phyloP scores from a whole-genome alignment of 257 asterid genomes.

The Handroanthus guayacan region DNA sequence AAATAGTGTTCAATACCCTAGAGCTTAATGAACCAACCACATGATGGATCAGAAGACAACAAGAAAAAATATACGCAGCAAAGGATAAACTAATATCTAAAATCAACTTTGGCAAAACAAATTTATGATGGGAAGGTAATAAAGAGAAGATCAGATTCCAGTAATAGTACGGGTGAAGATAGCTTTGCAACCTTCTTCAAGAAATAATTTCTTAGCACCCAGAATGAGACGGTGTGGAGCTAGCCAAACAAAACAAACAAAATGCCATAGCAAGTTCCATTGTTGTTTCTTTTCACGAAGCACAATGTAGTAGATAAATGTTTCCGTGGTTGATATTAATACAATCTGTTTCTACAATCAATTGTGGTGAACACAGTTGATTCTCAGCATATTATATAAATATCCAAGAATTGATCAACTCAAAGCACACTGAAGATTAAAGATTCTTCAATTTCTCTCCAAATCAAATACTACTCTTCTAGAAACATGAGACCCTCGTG shows the following conservation, averaged over 20 bases:
- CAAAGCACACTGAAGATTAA: background rate
- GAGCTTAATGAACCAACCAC: background rate
- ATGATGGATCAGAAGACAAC: background rate
- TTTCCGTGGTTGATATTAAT: background rate
- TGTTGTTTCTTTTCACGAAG: background rate
- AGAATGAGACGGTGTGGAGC: background rate
- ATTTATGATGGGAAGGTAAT: too few relatives aligned
- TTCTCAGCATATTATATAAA: constrained; percentile 11
- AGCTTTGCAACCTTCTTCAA: too few relatives aligned
- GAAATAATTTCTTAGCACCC: background rate
- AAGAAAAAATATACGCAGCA: too few relatives aligned
- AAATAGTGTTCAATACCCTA: background rate
- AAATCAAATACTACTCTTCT: background rate
- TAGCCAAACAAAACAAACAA: background rate
- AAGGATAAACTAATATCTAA: too few relatives aligned
- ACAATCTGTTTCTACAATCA: background rate
- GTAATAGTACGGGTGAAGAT: too few relatives aligned
- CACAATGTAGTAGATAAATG: background rate
- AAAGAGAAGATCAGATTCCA: too few relatives aligned
- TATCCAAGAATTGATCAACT: constrained; percentile 13
- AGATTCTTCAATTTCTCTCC: constrained; percentile 10
- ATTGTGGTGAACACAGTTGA: background rate
- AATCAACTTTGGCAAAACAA: too few relatives aligned
- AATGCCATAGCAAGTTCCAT: background rate
- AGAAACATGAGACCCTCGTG: background rate